These are phyloP conservation scores for Solanum verrucosum DNA, from an alignment of 257 asterid genomes.

Conservation along the genomic window DNA sequence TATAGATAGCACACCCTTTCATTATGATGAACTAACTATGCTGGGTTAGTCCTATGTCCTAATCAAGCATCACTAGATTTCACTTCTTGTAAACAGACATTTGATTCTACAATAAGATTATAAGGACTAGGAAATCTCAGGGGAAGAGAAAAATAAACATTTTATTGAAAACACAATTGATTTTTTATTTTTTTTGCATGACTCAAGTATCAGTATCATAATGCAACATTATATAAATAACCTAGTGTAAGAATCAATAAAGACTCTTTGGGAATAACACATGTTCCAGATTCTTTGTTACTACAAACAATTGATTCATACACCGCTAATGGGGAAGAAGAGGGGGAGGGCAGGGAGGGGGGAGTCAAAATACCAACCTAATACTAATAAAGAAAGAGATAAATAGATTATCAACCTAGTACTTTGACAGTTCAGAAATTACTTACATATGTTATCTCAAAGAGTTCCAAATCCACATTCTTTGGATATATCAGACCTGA, in stretches of 20 bases:
- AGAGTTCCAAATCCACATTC: constrained; percentile 89
- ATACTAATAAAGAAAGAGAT: neutral
- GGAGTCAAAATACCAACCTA: neutral
- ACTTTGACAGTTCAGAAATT: neutral
- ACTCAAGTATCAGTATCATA: neutral
- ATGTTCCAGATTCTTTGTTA: neutral
- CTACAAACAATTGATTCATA: neutral
- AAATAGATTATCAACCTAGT: neutral
- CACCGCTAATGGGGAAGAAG: neutral
- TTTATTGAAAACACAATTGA: neutral
- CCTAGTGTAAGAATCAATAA: neutral
- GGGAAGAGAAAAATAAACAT: neutral
- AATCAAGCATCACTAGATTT: neutral
- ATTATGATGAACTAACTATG: neutral
- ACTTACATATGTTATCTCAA: constrained; percentile 92
- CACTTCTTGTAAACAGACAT: neutral
- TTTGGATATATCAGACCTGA: constrained; percentile 90
- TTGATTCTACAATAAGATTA: neutral
- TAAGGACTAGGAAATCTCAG: neutral
- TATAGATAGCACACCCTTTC: neutral
- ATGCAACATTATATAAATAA: neutral
- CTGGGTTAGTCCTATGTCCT: neutral
- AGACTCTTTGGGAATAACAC: neutral
- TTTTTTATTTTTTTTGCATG: neutral
- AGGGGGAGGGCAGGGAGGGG: neutral